phyloP scores from a whole-genome alignment of 768 basidiomycete species.

The Termitomyces sp. region DNA sequence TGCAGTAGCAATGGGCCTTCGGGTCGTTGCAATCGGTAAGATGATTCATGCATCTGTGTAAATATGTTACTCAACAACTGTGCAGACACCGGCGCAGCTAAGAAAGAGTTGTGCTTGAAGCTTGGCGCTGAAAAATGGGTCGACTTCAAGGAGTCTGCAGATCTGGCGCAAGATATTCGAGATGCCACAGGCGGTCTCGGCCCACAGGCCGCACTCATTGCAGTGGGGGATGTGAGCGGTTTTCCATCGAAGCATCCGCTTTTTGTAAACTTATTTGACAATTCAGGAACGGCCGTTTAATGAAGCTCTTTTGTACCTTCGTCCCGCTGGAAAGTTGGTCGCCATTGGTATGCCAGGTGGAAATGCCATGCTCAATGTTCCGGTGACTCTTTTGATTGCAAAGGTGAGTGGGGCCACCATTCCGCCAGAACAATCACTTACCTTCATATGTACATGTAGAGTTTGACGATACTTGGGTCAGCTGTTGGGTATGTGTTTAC shows the following conservation, averaged over 20 bases:
- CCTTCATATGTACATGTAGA: constrained; percentile 23
- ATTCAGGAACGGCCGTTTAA: constrained; percentile 34
- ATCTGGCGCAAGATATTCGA: constrained; percentile 59
- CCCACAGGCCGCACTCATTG: constrained; percentile 64
- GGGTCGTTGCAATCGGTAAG: constrained; percentile 51
- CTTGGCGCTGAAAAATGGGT: constrained; percentile 68
- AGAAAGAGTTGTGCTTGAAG: constrained; percentile 52
- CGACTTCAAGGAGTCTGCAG: constrained; percentile 65
- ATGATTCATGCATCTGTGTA: neutral
- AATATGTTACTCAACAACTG: neutral
- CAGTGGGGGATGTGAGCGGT: constrained; percentile 44
- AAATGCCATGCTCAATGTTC: constrained; percentile 46
- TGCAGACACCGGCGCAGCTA: constrained; percentile 70
- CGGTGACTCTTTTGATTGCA: constrained; percentile 37
- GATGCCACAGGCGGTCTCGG: constrained; percentile 63
- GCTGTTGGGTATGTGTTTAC: constrained; percentile 32
- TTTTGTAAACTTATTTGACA: neutral
- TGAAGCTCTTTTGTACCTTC: constrained; percentile 67
- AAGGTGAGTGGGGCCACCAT: constrained; percentile 23
- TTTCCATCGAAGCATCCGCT: neutral
- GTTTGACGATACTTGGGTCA: constrained; percentile 40
- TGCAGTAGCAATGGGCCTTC: constrained; percentile 69
- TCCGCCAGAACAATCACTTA: constrained; percentile 1
- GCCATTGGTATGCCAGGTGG: constrained; percentile 61
- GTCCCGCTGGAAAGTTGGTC: constrained; percentile 65